A percentile compares a stretch with the other conserved stretches of the same genome.
Conservation (phyloP, 1,284 basidiomycete genomes). For the Gymnopus androsaceus region DNA sequence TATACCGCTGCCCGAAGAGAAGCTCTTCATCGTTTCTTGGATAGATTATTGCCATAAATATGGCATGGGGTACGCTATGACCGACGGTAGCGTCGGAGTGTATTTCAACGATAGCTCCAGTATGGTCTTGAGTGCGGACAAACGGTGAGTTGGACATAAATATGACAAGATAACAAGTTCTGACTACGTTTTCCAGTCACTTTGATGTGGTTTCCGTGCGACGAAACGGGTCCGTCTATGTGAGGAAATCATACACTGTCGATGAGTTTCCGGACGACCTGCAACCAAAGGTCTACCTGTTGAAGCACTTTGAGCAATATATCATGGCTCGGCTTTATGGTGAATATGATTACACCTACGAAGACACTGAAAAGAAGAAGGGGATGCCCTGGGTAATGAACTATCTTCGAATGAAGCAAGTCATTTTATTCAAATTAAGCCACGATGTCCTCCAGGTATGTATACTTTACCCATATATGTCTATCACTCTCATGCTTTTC, state of each 20-base stretch:
- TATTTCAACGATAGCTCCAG: slow-evolving; percentile 96
- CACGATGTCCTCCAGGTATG: slow-evolving; percentile 88
- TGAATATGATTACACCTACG: slow-evolving; percentile 79
- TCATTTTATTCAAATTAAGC: slow-evolving; percentile 95
- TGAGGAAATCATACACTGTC: slow-evolving; percentile 68
- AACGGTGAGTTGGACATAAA: slow-evolving; percentile 64
- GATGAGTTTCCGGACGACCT: slow-evolving; percentile 73
- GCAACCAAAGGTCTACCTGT: slow-evolving; percentile 84
- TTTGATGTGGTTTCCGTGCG: slow-evolving; percentile 82
- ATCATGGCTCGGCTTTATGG: slow-evolving; percentile 87
- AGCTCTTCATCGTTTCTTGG: slow-evolving; percentile 95
- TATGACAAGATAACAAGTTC: too few relatives aligned
- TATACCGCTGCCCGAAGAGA: slow-evolving; percentile 67
- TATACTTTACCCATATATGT: not conserved
- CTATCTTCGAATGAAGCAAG: slow-evolving; percentile 94
- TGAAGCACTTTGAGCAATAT: slow-evolving; percentile 92
- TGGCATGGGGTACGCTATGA: slow-evolving; percentile 96
- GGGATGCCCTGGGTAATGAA: slow-evolving; percentile 96
- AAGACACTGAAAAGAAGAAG: slow-evolving; percentile 65
- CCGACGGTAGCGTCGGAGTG: slow-evolving; percentile 92
- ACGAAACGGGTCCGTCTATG: slow-evolving; percentile 60
- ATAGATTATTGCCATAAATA: slow-evolving; percentile 99
- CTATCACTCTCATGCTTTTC: slow-evolving; percentile 10
- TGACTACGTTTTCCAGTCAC: slow-evolving; percentile 57
- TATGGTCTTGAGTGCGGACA: slow-evolving; percentile 82